phyloP scores from a whole-genome alignment of 2,329 filamentous ascomycete species.

The Ploettnerulaceae sp. region DNA sequence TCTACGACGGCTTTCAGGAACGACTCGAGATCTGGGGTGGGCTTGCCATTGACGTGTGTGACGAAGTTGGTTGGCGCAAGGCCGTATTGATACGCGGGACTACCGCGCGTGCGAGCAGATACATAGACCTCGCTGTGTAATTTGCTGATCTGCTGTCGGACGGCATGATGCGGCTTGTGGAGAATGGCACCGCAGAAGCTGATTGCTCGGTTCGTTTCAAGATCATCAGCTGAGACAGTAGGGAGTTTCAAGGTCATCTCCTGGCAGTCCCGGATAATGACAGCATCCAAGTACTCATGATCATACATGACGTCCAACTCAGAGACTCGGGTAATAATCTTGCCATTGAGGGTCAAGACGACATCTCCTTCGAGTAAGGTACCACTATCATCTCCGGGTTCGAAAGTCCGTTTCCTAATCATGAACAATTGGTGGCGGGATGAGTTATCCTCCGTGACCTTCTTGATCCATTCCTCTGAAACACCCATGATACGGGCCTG shows the following conservation, averaged over 20 bases:
- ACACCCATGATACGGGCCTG: constrained; percentile 97
- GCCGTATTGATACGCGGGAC: constrained; percentile 82
- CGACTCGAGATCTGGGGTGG: constrained; percentile 73
- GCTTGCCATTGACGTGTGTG: constrained; percentile 85
- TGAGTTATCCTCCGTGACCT: constrained; percentile 82
- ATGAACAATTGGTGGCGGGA: constrained; percentile 97
- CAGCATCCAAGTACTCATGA: constrained; percentile 73
- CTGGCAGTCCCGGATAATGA: constrained; percentile 79
- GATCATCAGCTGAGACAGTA: constrained; percentile 81
- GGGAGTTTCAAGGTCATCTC: constrained; percentile 73
- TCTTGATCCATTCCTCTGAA: constrained; percentile 89
- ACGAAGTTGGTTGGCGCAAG: constrained; percentile 96
- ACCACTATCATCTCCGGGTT: constrained; percentile 54
- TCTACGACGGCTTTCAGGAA: constrained; percentile 79
- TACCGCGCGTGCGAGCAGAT: constrained; percentile 76
- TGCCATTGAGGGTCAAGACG: constrained; percentile 82
- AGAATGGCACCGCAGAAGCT: constrained; percentile 93
- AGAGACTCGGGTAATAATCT: constrained; percentile 86
- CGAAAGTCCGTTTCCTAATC: constrained; percentile 83
- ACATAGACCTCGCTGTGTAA: constrained; percentile 96
- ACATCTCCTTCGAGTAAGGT: constrained; percentile 86
- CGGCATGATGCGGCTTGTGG: constrained; percentile 90
- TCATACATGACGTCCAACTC: constrained; percentile 97
- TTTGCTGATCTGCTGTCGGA: constrained; percentile 94
- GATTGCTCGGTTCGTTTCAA: constrained; percentile 88